Evolutionary conservation across 257 asterid genomes (phyloP), one percentile per base, ranked within the genome.

Genomic region (Lycium ferocissimum): DNA sequence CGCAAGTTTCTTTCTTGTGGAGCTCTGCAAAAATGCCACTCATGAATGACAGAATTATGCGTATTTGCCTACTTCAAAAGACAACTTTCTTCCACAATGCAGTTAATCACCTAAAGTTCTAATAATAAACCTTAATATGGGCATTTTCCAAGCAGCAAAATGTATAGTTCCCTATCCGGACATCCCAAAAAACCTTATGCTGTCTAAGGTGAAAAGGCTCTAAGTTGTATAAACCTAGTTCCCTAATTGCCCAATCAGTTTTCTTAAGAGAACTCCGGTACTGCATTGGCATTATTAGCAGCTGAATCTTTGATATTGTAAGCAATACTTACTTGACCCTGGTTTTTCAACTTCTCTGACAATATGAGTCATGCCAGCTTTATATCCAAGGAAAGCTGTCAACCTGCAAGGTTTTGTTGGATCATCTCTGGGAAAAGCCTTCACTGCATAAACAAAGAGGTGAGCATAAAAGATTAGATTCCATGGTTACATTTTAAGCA

Each of bases 281-380:
- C 35, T 47, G 12, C 80, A 45, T n/a, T 18, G 40, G 80, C 40
- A 20, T 26, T 2, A 43, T 22, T 12, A 62, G 58, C 26, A 78
- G 9, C 8, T 7, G 17, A 53, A 53, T 13, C 26, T 17, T 78
- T 6, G 11, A 78, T 14, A 57, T 7, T 8, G 0, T 75, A 62
- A 54, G 11, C 56, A 62, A n/a, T 3, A 88, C 95, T 89, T 80
- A 91, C 98, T 94, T 79, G 98, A 95, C 63, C 98, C 98, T 73
- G 97, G 98, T 84, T 95, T 95, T 37, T 95, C 98, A 78, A 95
- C 98, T 38, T 94, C 98, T 70, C 98, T 90, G 15, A 95, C 96
- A 73, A 95, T 91, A 79, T 94, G 98, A 40, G 98, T 94, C 98
- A 95, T 95, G 71, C 98, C 98, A 83, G 97, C 95, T 86, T 95